These are phyloP conservation scores for Komagataella pastoris DNA, from an alignment of 805 yeast species.

Conservation along the genomic window DNA sequence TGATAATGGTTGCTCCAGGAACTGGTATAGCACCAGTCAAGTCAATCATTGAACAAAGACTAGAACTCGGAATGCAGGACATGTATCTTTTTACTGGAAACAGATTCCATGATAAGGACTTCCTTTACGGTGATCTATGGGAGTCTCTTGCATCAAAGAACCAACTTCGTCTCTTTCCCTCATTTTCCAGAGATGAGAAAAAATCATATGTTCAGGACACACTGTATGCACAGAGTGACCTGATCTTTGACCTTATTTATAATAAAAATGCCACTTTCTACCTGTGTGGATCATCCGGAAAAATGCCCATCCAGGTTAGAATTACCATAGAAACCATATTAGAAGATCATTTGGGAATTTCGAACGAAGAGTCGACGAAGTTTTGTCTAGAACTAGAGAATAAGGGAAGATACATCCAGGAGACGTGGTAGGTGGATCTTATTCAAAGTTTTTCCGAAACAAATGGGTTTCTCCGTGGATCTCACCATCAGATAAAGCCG, in stretches of 20 bases:
- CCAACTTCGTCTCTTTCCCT: constrained; percentile 25
- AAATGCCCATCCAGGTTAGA: constrained; percentile 84
- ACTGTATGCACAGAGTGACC: constrained; percentile 34
- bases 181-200: constrained; percentile 33
- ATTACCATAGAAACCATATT: constrained; percentile 61
- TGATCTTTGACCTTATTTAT: constrained; percentile 38
- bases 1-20: constrained; percentile 80
- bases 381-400: constrained; percentile 48
- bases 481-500: neutral
- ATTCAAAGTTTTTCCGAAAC: neutral
- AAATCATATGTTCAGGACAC: constrained; percentile 70
- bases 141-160: constrained; percentile 17
- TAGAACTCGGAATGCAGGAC: constrained; percentile 10
- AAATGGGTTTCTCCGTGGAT: neutral
- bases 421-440: constrained; percentile 53
- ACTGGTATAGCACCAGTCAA: constrained; percentile 95
- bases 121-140: constrained; percentile 48
- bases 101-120: constrained; percentile 54
- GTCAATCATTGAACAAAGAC: constrained; percentile 34
- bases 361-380: constrained; percentile 31
- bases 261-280: constrained; percentile 50
- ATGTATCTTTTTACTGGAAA: constrained; percentile 65
- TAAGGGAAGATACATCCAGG: constrained; percentile 62
- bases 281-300: constrained; percentile 88
- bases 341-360: constrained; percentile 26